A percentile compares a stretch with the other conserved stretches of the same genome.
phyloP scores from a whole-genome alignment of 139 green algal genomes.

The Coelastrella sp. region DNA sequence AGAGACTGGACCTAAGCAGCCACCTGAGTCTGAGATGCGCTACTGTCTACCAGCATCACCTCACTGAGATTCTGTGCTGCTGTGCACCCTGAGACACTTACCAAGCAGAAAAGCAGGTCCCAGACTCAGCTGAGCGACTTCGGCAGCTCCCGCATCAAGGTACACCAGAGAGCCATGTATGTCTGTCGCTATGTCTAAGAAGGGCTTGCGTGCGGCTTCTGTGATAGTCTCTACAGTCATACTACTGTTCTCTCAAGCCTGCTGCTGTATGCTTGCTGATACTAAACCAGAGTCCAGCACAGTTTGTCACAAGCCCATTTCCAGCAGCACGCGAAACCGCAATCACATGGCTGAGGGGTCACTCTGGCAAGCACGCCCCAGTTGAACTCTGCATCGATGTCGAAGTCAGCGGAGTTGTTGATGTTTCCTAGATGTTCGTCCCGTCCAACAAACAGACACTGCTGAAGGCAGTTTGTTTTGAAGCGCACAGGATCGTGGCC shows the following conservation, averaged over 20 bases:
- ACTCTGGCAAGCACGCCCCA: no score
- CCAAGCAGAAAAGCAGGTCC: slow-evolving; percentile 60
- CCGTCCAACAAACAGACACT: no score
- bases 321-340: no score
- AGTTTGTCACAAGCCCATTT: no score
- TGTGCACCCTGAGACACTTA: slow-evolving; percentile 7
- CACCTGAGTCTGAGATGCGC: not conserved
- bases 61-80: not conserved
- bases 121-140: slow-evolving; percentile 56
- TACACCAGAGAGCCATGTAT: slow-evolving; percentile 57
- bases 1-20: not conserved
- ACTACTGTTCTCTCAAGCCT: not conserved
- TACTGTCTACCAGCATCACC: not conserved
- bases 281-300: no score
- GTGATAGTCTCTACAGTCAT: slow-evolving; percentile 31
- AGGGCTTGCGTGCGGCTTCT: slow-evolving; percentile 34
- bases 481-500: no score
- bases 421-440: no score
- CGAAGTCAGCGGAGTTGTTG: no score
- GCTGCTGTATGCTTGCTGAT: no score
- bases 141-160: slow-evolving; percentile 61
- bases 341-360: no score
- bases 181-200: slow-evolving; percentile 47
- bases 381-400: no score
- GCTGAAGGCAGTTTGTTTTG: no score